A percentile compares a stretch with the other conserved stretches of the same genome.
Evolutionary conservation across 106 monocot genomes (phyloP).

Genomic region (Phalaenopsis equestris): DNA sequence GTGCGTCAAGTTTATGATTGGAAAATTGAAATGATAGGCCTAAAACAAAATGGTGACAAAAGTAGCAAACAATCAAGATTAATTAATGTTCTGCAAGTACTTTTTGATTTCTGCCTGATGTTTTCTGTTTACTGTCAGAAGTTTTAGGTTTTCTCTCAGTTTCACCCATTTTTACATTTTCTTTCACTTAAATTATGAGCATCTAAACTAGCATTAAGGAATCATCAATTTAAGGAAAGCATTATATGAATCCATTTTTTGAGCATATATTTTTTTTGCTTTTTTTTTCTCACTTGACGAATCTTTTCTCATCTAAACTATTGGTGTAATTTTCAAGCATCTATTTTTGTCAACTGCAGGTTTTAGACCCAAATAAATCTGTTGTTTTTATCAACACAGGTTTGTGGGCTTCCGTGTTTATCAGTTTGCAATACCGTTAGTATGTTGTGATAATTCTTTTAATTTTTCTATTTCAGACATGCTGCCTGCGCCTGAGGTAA

Average conservation of each 20-base stretch:
- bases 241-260: neutral
- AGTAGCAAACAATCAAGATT: too few species aligned
- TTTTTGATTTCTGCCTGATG: too few species aligned
- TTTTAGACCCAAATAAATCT: slow-evolving; percentile 74
- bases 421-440: neutral
- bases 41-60: too few species aligned
- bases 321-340: neutral
- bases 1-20: too few species aligned
- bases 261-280: neutral
- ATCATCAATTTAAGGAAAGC: too few species aligned
- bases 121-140: too few species aligned
- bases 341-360: slow-evolving; percentile 37
- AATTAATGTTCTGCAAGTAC: too few species aligned
- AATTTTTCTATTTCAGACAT: slow-evolving; percentile 45
- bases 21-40: too few species aligned
- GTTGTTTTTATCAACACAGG: slow-evolving; percentile 82
- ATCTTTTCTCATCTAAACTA: neutral
- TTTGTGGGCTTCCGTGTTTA: slow-evolving; percentile 15
- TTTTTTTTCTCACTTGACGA: neutral
- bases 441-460: neutral
- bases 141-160: too few species aligned
- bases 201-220: too few species aligned
- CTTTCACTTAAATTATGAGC: too few species aligned
- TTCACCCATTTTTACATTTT: too few species aligned
- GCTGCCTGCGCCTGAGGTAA: slow-evolving; percentile 56